Percentiles rank a stretch among this genome's conserved stretches.
Conservation (phyloP, 257 asterid species). For the Penstemon davidsonii region DNA sequence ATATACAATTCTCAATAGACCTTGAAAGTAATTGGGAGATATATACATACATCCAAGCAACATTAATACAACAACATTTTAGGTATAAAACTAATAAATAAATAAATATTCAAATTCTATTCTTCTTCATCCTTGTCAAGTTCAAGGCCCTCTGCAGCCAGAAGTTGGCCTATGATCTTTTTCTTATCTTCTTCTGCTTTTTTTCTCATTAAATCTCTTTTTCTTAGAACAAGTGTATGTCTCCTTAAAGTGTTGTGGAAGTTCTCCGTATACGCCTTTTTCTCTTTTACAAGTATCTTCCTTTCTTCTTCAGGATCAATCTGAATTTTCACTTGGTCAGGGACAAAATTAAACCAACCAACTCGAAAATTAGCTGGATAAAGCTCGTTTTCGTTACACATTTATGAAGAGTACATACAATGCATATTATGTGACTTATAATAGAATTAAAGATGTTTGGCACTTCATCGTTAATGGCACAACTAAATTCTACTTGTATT, state of each 20-base stretch:
- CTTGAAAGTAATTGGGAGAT: background rate
- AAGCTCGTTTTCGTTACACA: background rate
- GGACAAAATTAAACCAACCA: background rate
- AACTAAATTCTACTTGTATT: background rate
- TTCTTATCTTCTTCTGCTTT: slow-evolving; percentile 82
- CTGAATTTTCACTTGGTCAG: slow-evolving; percentile 38
- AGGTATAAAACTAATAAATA: slow-evolving; percentile 8
- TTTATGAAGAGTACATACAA: background rate
- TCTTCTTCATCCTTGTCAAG: slow-evolving; percentile 69
- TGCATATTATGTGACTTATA: background rate
- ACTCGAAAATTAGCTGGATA: background rate
- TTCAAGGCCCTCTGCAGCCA: slow-evolving; percentile 96
- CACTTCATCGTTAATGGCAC: too few species aligned
- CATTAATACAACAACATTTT: background rate
- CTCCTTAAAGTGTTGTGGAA: slow-evolving; percentile 71
- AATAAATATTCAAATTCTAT: slow-evolving; percentile 19
- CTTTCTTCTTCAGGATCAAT: slow-evolving; percentile 91
- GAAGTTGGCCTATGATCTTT: slow-evolving; percentile 62
- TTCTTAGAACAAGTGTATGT: slow-evolving; percentile 76
- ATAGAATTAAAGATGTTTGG: too few species aligned
- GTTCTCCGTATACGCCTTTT: slow-evolving; percentile 69
- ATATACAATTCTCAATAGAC: background rate
- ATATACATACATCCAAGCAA: slow-evolving; percentile 15
- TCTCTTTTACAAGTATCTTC: slow-evolving; percentile 78
- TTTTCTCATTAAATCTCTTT: slow-evolving; percentile 71